phyloP scores from a whole-genome alignment of 352 stramenopile genomes.

The Phytophthora europaea region DNA sequence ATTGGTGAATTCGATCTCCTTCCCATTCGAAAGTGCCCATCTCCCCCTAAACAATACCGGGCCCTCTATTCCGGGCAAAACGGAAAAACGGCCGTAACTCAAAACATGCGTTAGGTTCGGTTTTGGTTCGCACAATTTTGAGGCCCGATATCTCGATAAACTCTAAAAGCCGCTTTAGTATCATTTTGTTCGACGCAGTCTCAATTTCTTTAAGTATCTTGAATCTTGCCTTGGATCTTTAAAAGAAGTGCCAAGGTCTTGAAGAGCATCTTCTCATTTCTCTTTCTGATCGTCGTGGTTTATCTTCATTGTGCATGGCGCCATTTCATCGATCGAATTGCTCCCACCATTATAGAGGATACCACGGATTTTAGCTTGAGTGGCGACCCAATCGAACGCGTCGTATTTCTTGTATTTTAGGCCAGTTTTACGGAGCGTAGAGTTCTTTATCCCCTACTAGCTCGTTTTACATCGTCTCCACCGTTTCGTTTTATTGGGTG shows the following conservation, averaged over 20 bases:
- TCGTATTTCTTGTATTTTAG: conserved; percentile 2
- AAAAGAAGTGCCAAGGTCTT: not conserved
- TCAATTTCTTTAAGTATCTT: not conserved
- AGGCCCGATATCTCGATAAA: too few relatives aligned
- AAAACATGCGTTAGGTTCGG: too few relatives aligned
- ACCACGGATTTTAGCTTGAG: conserved; percentile 2
- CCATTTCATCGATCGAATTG: conserved; percentile 15
- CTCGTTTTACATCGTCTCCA: not conserved
- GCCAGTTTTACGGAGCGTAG: not conserved
- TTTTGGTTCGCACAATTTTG: too few relatives aligned
- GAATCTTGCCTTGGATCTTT: not conserved
- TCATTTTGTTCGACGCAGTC: too few relatives aligned
- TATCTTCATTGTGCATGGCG: conserved; percentile 9
- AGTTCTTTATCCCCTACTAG: conserved; percentile 6
- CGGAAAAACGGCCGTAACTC: too few relatives aligned
- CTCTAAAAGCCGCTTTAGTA: too few relatives aligned
- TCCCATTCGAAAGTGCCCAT: too few relatives aligned
- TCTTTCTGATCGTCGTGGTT: not conserved
- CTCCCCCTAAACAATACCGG: too few relatives aligned
- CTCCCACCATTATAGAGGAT: conserved; percentile 10
- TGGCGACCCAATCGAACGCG: conserved; percentile 15
- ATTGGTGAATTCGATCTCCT: too few relatives aligned
- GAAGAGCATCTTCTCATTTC: not conserved
- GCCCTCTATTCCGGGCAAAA: too few relatives aligned
- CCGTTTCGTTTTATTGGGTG: conserved; percentile 1